phyloP scores from a whole-genome alignment of 2,329 filamentous ascomycete genomes.

The Sclerotinia minor region DNA sequence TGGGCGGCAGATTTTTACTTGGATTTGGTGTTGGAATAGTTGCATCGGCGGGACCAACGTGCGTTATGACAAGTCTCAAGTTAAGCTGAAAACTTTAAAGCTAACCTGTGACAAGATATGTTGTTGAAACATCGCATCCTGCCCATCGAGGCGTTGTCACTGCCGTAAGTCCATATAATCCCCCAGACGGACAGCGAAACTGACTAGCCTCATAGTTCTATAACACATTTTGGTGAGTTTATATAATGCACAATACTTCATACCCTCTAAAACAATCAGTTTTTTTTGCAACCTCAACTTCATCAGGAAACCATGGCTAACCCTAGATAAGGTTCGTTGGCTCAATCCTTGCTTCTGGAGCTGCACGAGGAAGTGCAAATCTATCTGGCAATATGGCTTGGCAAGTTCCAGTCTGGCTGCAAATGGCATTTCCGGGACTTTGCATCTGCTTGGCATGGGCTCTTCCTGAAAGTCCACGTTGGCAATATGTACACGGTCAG shows the following conservation, averaged over 20 bases:
- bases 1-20: slow-evolving; percentile 58
- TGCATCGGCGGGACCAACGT: slow-evolving; percentile 48
- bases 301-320: neutral
- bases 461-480: slow-evolving; percentile 51
- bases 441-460: slow-evolving; percentile 48
- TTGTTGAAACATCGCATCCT: slow-evolving; percentile 38
- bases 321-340: slow-evolving; percentile 48
- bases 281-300: neutral
- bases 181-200: too few relatives aligned
- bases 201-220: slow-evolving; percentile 28
- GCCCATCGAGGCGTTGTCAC: slow-evolving; percentile 47
- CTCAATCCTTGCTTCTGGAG: slow-evolving; percentile 54
- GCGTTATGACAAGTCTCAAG: slow-evolving; percentile 42
- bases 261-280: too few relatives aligned
- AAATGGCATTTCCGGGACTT: slow-evolving; percentile 52
- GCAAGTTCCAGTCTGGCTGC: slow-evolving; percentile 54
- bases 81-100: neutral
- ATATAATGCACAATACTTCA: neutral
- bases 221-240: slow-evolving; percentile 37
- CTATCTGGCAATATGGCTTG: slow-evolving; percentile 45
- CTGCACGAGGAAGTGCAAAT: slow-evolving; percentile 51
- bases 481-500: slow-evolving; percentile 45
- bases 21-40: slow-evolving; percentile 55
- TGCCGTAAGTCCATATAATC: slow-evolving; percentile 26
- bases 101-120: slow-evolving; percentile 3